A percentile compares a stretch with the other conserved stretches of the same genome.
Evolutionary conservation across 352 stramenopile genomes (phyloP).

Genomic region (Globisporangium carolinianum): DNA sequence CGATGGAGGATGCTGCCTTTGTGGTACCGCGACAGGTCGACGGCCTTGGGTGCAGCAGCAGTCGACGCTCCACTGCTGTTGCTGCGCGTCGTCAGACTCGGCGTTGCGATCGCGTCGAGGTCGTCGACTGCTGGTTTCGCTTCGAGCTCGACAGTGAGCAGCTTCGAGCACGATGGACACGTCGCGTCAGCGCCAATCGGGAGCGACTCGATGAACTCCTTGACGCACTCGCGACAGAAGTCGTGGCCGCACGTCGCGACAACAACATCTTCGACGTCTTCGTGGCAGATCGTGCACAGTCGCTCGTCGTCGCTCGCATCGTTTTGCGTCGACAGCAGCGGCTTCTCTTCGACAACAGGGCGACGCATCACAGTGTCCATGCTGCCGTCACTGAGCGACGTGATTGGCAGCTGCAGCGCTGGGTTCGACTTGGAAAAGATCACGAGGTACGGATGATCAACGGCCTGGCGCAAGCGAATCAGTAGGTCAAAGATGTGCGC

Average conservation of each 20-base stretch:
- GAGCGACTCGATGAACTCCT: constrained; percentile 74
- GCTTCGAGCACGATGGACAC: constrained; percentile 78
- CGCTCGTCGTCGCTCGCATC: constrained; percentile 21
- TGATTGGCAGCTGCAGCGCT: constrained; percentile 52
- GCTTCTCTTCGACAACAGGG: constrained; percentile 57
- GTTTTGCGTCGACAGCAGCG: constrained; percentile 26
- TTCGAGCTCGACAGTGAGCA: constrained; percentile 82
- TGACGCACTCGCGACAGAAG: constrained; percentile 89
- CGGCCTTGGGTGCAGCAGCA: constrained; percentile 1
- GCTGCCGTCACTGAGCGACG: constrained; percentile 8
- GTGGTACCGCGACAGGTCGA: constrained; percentile 61
- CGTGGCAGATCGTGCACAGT: constrained; percentile 90
- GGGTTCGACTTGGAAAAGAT: constrained; percentile 88
- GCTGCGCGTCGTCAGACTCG: background rate
- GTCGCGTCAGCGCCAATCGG: constrained; percentile 41
- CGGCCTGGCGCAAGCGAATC: constrained; percentile 95
- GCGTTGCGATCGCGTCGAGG: constrained; percentile 10
- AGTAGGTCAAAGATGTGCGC: constrained; percentile 98
- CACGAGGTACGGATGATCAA: constrained; percentile 98
- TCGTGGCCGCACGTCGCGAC: constrained; percentile 84
- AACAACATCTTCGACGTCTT: constrained; percentile 88
- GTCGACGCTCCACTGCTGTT: constrained; percentile 1
- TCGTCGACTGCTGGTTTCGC: constrained; percentile 11
- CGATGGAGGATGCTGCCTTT: constrained; percentile 64
- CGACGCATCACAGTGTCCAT: constrained; percentile 7